Evolutionary conservation across 371 early-diverging fungal genomes (phyloP), one percentile per base, ranked within the genome.

Genomic region (Syncephalastrum racemosum): DNA sequence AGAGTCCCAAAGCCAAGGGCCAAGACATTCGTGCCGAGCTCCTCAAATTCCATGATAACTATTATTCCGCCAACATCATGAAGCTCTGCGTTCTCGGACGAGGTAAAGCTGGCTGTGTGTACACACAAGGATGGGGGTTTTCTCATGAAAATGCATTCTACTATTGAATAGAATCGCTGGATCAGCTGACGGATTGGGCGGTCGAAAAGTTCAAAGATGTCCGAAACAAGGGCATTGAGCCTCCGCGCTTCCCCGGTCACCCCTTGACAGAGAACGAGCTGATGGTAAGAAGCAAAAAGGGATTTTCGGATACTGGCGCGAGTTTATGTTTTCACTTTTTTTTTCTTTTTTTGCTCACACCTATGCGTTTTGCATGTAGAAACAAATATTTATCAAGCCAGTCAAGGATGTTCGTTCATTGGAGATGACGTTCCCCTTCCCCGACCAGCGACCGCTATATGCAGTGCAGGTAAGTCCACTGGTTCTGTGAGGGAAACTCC

Each of bases 51-150:
- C 91, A 98, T 62, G 79, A 82, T 3, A 80, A 73, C 31, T 92
- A 90, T 68, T 98, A 98, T 70, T 93, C 94, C n/a, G 89, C 97
- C 14, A 94, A 97, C 69, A 87, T 94, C 27, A 98, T 97, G 97
- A 90, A 89, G 61, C 73, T 96, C 13, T 91, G 88, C n/a, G 85
- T 98, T 4, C 69, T 92, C n/a, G 98, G 98, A 13, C 83, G 84
- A 70, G 91, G 90, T 89, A 79, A 53, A 41, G 16, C 2, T 7
- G 36, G 36, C 2, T 25, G 5, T 25, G 25, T 25, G 5, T 25
- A 5, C 25, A 25, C 5, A 25, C 5, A 25, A 2, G 25, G 5
- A 2, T 4, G 2, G 2, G 25, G 27, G 36, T 7, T 5, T 10
- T 8, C 36, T 31, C 36, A 31, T 8, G 27, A 27, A 12, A 0